These are phyloP conservation scores for Trichoderma breve DNA, from an alignment of 2,329 filamentous ascomycete genomes.

Conservation along the genomic window DNA sequence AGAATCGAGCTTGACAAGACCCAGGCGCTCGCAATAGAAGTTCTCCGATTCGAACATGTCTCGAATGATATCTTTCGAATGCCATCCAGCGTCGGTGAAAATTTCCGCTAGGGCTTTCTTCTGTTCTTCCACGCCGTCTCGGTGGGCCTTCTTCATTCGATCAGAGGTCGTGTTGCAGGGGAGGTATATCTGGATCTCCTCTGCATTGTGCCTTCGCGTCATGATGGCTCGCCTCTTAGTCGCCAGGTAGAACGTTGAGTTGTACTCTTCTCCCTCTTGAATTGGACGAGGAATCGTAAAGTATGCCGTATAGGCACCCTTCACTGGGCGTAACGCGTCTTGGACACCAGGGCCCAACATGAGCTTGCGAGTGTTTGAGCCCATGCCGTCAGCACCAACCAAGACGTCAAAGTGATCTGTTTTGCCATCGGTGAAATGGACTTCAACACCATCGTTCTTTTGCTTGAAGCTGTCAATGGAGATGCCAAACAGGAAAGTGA, in stretches of 20 bases:
- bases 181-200: conserved; percentile 27
- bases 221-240: conserved; percentile 39
- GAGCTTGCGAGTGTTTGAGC: conserved; percentile 20
- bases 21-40: conserved; percentile 46
- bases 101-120: conserved; percentile 40
- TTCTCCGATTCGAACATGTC: conserved; percentile 37
- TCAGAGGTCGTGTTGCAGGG: conserved; percentile 28
- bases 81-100: conserved; percentile 47
- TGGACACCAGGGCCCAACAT: conserved; percentile 16
- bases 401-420: conserved; percentile 22
- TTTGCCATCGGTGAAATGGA: conserved; percentile 21
- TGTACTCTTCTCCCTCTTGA: conserved; percentile 22
- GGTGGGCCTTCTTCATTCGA: conserved; percentile 24
- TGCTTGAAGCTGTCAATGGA: conserved; percentile 29
- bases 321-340: background rate
- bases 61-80: conserved; percentile 34
- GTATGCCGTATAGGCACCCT: conserved; percentile 35
- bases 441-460: conserved; percentile 23
- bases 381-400: conserved; percentile 24
- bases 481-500: conserved; percentile 32
- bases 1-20: conserved; percentile 41
- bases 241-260: conserved; percentile 32
- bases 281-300: conserved; percentile 36
- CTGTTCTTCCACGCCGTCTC: conserved; percentile 23
- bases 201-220: conserved; percentile 26